Base-by-base conservation (phyloP, 1,139 yeast genomes). In the Debaryomycetaceae sp. region DNA sequence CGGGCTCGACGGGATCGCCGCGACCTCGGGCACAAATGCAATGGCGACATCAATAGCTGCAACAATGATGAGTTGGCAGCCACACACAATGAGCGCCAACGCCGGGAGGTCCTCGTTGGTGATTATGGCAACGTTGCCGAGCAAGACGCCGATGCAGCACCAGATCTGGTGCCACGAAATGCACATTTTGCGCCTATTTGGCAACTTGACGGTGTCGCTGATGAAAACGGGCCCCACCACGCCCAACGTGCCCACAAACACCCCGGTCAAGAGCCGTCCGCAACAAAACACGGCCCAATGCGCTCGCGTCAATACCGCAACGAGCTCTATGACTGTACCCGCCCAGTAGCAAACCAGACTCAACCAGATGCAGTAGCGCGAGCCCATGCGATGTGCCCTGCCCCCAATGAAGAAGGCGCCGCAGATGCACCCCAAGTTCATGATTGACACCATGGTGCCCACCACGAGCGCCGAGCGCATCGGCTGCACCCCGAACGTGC, bases 221-320 rank as follows among this genome's bases (percentile, higher is more conserved):
- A 56, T 46, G 36, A 45, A 57, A 13, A 57, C 39, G 0, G 65
- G 61, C 3, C 53, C 51, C 3, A 53, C 30, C 4, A 56, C 56
- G 20, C 32, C 33, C 5, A 30, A 12, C 17, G 11, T n/a, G 5
- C 33, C 33, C n/a, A 30, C 27, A 13, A 16, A 30, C 10, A 27
- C 6, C 13, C 33, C 33, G 22, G 26, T 20, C 8, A 51, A 11
- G 4, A 51, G 23, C 22, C 64, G 36, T 4, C 59, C 59, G n/a
- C 32, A 10, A 11, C 26, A 16, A 3, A 45, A 34, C 27, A 46
- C 47, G 6, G 37, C 40, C 45, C 44, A 40, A 18, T 12, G 9
- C 16, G 13, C 18, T 6, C 9, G 4, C 16, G 18, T 13, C 4
- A 14, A 13, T 11, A 25, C 32, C 14, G 28, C 28, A 3, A 44